These are phyloP conservation scores for Drechslerella dactyloides DNA, from an alignment of 2,329 filamentous ascomycete species.

Conservation along the genomic window DNA sequence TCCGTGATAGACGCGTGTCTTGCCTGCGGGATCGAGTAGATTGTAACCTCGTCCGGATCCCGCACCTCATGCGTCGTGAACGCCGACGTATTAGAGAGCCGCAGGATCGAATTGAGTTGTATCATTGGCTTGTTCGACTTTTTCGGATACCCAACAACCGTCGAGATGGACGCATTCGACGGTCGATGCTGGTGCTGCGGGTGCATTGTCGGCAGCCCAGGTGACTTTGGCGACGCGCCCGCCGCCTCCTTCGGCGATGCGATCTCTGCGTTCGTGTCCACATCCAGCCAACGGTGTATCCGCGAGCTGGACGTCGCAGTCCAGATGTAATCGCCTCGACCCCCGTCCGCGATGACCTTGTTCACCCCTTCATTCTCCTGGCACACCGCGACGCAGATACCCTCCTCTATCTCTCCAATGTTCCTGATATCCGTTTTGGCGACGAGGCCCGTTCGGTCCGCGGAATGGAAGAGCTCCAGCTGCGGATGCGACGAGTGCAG, in stretches of 20 bases:
- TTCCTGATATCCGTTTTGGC: slow-evolving; percentile 91
- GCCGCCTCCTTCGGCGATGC: slow-evolving; percentile 58
- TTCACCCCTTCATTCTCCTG: slow-evolving; percentile 86
- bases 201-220: slow-evolving; percentile 59
- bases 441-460: slow-evolving; percentile 88
- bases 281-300: slow-evolving; percentile 87
- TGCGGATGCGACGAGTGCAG: slow-evolving; percentile 86
- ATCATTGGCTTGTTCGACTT: slow-evolving; percentile 63
- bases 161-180: slow-evolving; percentile 54
- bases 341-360: slow-evolving; percentile 66
- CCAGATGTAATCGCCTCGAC: slow-evolving; percentile 79
- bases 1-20: slow-evolving; percentile 66
- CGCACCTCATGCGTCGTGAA: slow-evolving; percentile 65
- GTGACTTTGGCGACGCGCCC: slow-evolving; percentile 53
- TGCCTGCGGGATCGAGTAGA: slow-evolving; percentile 61
- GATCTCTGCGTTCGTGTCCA: slow-evolving; percentile 77
- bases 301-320: slow-evolving; percentile 88
- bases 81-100: slow-evolving; percentile 80
- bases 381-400: slow-evolving; percentile 84
- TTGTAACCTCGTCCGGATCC: slow-evolving; percentile 65
- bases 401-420: slow-evolving; percentile 71
- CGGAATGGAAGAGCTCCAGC: slow-evolving; percentile 90
- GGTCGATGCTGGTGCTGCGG: slow-evolving; percentile 56
- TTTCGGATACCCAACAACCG: slow-evolving; percentile 61
- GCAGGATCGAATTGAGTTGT: slow-evolving; percentile 76